A percentile compares a stretch with the other conserved stretches of the same genome.
These are phyloP conservation scores for Aspergillus sp. DNA, from an alignment of 2,329 filamentous ascomycete genomes.

Conservation along the genomic window DNA sequence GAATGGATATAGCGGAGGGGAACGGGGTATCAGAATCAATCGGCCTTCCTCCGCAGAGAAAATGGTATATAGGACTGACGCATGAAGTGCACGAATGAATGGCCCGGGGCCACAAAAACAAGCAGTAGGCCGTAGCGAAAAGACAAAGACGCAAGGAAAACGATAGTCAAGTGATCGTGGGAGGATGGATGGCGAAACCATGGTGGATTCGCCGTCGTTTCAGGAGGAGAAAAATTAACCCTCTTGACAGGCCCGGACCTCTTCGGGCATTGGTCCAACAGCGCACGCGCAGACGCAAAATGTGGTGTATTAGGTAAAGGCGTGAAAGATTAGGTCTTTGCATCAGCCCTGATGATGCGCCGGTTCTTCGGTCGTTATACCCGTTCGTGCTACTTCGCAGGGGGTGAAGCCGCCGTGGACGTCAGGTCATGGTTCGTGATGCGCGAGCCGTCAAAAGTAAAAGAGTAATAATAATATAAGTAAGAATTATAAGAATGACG, in stretches of 20 bases:
- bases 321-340: too few species aligned
- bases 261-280: too few species aligned
- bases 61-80: neutral
- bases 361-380: neutral
- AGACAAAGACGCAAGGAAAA: neutral
- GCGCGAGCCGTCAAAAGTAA: conserved; percentile 5
- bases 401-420: neutral
- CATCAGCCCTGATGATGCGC: too few species aligned
- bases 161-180: neutral
- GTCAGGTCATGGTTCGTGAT: conserved; percentile 4
- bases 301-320: too few species aligned
- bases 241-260: too few species aligned
- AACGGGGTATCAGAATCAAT: neutral
- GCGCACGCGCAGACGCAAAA: too few species aligned
- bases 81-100: neutral
- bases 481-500: conserved; percentile 1
- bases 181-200: neutral
- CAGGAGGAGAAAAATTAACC: neutral
- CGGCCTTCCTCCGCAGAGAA: neutral
- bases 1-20: neutral
- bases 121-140: neutral
- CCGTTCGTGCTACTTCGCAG: neutral
- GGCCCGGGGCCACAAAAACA: neutral
- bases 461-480: neutral
- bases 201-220: too few species aligned